Percentiles rank a stretch among this genome's conserved stretches.
Conservation (phyloP, 2,329 filamentous ascomycete genomes). For the Ceratocystis cacaofunesta region DNA sequence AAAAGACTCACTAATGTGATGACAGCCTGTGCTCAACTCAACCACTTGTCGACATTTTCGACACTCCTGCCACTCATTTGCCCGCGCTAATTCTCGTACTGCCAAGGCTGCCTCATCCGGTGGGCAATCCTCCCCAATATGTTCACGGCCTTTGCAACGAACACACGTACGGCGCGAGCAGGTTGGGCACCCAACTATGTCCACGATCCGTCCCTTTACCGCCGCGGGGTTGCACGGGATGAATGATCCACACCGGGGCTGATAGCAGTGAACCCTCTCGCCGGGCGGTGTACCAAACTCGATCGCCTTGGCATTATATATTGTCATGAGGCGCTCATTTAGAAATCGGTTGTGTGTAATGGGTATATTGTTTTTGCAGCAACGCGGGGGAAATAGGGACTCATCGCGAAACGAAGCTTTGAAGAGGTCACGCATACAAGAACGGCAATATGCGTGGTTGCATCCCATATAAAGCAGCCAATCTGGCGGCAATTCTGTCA, state of each 20-base stretch:
- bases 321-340: conserved; percentile 21
- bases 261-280: conserved; percentile 38
- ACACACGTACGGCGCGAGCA: conserved; percentile 36
- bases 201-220: background rate
- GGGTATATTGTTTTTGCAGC: conserved; percentile 33
- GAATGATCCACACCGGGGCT: conserved; percentile 31
- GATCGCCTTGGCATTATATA: conserved; percentile 31
- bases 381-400: conserved; percentile 39
- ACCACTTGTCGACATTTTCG: conserved; percentile 31
- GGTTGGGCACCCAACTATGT: conserved; percentile 15
- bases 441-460: conserved; percentile 36
- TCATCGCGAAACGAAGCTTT: conserved; percentile 32
- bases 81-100: conserved; percentile 27
- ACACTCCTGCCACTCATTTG: conserved; percentile 39
- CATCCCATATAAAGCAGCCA: conserved; percentile 21
- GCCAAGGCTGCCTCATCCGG: conserved; percentile 28
- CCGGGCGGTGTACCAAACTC: conserved; percentile 30
- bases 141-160: conserved; percentile 33
- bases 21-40: conserved; percentile 36
- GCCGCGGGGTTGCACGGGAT: conserved; percentile 23
- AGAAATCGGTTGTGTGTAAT: conserved; percentile 26
- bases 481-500: background rate
- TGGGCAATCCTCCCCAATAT: conserved; percentile 33
- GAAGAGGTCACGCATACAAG: conserved; percentile 34
- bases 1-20: conserved; percentile 39